Evolutionary conservation across 2,329 filamentous ascomycete genomes (phyloP), one percentile per base, ranked within the genome.

Genomic region (Colletotrichum sp.): DNA sequence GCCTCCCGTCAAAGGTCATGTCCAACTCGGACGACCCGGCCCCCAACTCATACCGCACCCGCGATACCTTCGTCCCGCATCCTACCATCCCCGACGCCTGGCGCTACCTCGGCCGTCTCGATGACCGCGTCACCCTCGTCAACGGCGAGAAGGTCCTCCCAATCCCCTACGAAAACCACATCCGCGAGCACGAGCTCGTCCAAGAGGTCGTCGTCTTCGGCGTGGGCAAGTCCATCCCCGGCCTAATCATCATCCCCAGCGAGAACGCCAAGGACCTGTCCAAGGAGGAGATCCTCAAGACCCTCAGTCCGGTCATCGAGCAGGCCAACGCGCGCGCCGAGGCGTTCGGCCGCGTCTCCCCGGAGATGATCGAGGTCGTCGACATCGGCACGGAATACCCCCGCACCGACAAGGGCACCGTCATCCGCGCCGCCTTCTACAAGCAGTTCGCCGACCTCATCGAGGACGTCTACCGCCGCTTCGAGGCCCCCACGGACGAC

Each of bases 161-260:
- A 0, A 78, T 88, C 3, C 83, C 83, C 0, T 85, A 87, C 7
- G 92, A 94, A 80, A 87, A 89, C 6, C 84, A 86, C 0, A 87
- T 93, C 8, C 85, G 90, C 10, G 87, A 91, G 68, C 85, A 90
- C 65, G 82, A 85, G 5, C 82, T 88, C 0, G 89, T 93, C 1
- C 84, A 87, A 18, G 92, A 93, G 74, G 88, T 88, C 0, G 84
- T 92, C 4, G 87, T 92, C 1, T 92, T 93, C 76, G 92, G 92
- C 0, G 86, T 88, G 2, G 90, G 88, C 10, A 87, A 86, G 64
- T 84, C 87, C 1, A 84, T 88, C 32, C 89, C 90, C 0, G 91
- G 91, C 2, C 78, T 92, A 13, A 78, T 92, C 13, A 83, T 93
- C 15, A 83, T 93, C 26, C 87, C 88, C 30, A 85, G 86, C 15